Percentiles rank a stretch among this genome's conserved stretches.
Evolutionary conservation across 2,329 filamentous ascomycete genomes (phyloP).

Genomic region (Cytospora leucostoma): DNA sequence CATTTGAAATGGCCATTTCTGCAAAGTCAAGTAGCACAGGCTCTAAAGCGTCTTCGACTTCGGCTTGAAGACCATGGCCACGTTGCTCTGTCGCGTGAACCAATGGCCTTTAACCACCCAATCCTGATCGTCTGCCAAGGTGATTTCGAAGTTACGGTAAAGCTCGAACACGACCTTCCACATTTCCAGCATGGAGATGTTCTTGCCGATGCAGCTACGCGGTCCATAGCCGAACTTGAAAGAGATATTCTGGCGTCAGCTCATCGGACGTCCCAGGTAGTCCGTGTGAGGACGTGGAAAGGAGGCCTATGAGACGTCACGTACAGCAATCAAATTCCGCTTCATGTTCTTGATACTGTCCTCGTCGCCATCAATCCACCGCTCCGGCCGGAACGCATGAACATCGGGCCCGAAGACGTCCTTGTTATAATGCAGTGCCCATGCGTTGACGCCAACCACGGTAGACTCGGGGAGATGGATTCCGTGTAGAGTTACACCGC

Average conservation of each 20-base stretch:
- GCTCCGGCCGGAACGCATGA: slow-evolving; percentile 57
- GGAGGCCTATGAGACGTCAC: neutral
- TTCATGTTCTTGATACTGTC: slow-evolving; percentile 29
- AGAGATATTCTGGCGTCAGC: neutral
- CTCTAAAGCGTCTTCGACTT: neutral
- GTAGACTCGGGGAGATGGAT: slow-evolving; percentile 30
- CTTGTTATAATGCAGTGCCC: slow-evolving; percentile 58
- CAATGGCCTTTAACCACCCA: neutral
- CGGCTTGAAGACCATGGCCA: neutral
- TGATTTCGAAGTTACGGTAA: neutral
- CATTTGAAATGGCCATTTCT: no score
- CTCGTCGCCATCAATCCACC: slow-evolving; percentile 43
- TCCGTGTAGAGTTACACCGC: slow-evolving; percentile 52
- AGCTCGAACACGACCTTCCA: slow-evolving; percentile 5
- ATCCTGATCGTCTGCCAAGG: neutral
- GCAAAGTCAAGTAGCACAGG: no score
- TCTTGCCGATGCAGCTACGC: slow-evolving; percentile 47
- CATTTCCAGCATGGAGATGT: slow-evolving; percentile 11
- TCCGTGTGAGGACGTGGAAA: neutral
- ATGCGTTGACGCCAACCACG: slow-evolving; percentile 60
- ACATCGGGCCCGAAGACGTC: slow-evolving; percentile 60
- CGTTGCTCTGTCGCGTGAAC: neutral
- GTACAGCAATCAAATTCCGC: slow-evolving; percentile 2
- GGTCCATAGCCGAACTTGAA: slow-evolving; percentile 51
- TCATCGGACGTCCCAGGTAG: no score